Percentiles rank a stretch among this genome's conserved stretches.
Evolutionary conservation across 2,329 filamentous ascomycete species (phyloP).

Genomic region (Aspergillus hortae): DNA sequence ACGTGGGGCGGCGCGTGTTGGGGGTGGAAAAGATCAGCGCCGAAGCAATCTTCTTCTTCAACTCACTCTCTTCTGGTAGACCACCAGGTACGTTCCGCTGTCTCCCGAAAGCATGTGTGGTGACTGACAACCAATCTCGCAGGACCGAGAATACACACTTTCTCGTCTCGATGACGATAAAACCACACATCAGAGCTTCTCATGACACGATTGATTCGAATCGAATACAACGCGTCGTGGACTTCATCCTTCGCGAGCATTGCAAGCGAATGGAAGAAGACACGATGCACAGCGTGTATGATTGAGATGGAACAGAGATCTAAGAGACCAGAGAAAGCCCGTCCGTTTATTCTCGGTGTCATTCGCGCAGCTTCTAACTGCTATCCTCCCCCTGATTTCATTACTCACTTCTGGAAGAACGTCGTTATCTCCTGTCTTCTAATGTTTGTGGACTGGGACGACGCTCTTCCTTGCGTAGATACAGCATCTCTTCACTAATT

Average conservation of each 20-base stretch:
- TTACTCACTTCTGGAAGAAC: neutral
- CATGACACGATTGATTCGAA: conserved; percentile 28
- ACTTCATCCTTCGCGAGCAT: conserved; percentile 33
- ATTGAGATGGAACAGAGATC: conserved; percentile 49
- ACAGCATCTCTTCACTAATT: neutral
- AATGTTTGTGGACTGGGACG: neutral
- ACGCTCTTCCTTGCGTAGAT: neutral
- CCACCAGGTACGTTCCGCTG: neutral
- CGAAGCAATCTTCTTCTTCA: neutral
- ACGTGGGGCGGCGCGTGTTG: neutral
- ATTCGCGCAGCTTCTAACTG: neutral
- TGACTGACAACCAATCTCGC: neutral
- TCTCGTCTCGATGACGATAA: conserved; percentile 41
- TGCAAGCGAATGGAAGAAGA: conserved; percentile 36
- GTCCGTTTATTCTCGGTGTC: conserved; percentile 2
- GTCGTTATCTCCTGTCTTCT: neutral
- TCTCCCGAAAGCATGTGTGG: neutral
- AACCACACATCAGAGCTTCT: conserved; percentile 35
- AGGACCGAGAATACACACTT: conserved; percentile 13
- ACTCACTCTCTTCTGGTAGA: neutral
- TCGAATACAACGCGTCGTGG: conserved; percentile 19
- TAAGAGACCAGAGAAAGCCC: conserved; percentile 31
- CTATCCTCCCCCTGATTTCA: neutral
- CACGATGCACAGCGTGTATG: conserved; percentile 29
- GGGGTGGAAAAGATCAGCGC: neutral